phyloP scores from a whole-genome alignment of 441 rosid genomes.

The Populus hybrid region DNA sequence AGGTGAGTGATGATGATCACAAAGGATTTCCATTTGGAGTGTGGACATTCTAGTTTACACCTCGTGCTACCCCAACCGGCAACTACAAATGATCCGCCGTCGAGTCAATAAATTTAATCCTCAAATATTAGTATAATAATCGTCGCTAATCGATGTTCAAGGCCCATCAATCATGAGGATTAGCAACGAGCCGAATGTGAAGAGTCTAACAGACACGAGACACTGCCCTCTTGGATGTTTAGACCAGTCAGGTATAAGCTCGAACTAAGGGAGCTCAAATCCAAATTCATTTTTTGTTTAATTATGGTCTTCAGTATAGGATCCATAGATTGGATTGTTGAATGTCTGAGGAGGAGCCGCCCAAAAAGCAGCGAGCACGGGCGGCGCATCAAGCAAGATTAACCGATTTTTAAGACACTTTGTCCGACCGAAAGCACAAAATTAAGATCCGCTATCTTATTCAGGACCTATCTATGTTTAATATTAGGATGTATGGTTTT shows the following conservation, averaged over 20 bases:
- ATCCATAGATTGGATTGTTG: conserved; percentile 3
- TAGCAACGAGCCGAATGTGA: conserved; percentile 4
- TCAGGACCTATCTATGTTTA: not conserved
- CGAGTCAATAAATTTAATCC: conserved; percentile 16
- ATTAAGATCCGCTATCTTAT: conserved; percentile 7
- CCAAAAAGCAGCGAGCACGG: conserved; percentile 1
- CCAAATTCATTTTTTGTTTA: not conserved
- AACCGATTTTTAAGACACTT: not conserved
- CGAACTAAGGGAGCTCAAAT: not conserved
- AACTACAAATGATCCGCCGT: conserved; percentile 27
- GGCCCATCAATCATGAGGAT: conserved; percentile 26
- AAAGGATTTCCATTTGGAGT: conserved; percentile 18
- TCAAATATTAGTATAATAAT: conserved; percentile 4
- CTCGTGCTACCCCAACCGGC: not conserved
- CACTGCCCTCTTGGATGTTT: not conserved
- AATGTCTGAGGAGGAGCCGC: conserved; percentile 18
- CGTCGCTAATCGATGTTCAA: conserved; percentile 13
- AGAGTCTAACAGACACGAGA: not conserved
- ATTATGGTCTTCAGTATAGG: not conserved
- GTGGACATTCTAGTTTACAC: not conserved
- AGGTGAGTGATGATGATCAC: conserved; percentile 20
- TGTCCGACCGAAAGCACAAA: not conserved
- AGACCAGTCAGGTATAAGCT: conserved; percentile 8
- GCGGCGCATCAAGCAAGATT: conserved; percentile 6
- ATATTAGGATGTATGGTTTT: no score